Evolutionary conservation across 345 rosid species (phyloP), one percentile per base, ranked within the genome.

Genomic region (Odontarrhena argentea): DNA sequence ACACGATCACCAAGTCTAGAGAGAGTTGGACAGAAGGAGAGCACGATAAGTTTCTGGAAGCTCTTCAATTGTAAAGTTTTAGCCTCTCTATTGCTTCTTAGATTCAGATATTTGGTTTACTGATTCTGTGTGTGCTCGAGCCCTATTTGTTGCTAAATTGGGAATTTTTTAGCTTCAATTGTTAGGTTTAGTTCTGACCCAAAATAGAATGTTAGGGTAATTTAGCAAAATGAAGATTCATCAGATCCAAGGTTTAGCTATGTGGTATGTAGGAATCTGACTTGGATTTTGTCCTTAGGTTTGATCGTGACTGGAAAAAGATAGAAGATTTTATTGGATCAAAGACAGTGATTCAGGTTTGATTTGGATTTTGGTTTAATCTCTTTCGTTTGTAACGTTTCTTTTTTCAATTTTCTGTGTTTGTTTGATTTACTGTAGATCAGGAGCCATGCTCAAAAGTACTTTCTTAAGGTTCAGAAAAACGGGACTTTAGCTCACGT

Each of bases 1-100:
- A 90, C 73, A 90, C 90, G 60, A 86, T 90, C 67, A 84, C 92
- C 72, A 90, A 90, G 80, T 90, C 95, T 7, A 83, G 97, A 73
- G 92, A 90, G 86, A 90, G 90, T 83, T 90, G 97, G 97, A 90
- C 92, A 3, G 97, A 90, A 52, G 95, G 89, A 58, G 97, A 90
- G 62, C 97, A 90, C 82, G 97, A 90, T 77, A 90, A 87, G 82
- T 90, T 90, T 77, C 88, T 90, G 3, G 97, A 87, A 77, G 97
- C 97, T 67, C 92, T 90, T 30, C 97, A 90, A 78, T 87, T 90
- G 97, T 90, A 83, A 84, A 47, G 49, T 47, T 8, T 45, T 48
- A 18, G 9, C 0, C 42, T 65, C 47, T 57, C 1, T 55, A 1
- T 45, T 22, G 47, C 49, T 48, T 58, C 60, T 24, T 50, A 45